These are phyloP conservation scores for Pleurotus djamor DNA, from an alignment of 768 basidiomycete species.

Conservation along the genomic window DNA sequence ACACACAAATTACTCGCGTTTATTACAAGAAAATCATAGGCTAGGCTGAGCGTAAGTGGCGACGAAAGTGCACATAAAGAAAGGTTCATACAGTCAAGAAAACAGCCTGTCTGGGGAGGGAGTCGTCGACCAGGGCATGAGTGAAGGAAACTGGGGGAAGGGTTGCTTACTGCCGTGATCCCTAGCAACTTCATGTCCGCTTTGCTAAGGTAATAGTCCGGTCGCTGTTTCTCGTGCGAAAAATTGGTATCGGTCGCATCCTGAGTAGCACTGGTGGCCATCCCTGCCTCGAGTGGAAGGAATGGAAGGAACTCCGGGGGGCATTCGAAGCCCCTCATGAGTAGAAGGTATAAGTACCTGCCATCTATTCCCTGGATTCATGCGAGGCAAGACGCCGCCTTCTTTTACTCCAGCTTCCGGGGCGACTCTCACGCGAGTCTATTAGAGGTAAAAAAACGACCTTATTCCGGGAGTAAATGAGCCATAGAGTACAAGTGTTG, in stretches of 20 bases:
- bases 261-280: background rate
- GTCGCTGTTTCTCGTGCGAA: slow-evolving; percentile 8
- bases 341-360: background rate
- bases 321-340: background rate
- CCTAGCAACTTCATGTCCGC: slow-evolving; percentile 60
- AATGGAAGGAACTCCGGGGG: background rate
- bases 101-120: slow-evolving; percentile 56
- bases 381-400: background rate
- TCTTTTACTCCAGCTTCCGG: background rate
- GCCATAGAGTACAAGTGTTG: too few relatives aligned
- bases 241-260: background rate
- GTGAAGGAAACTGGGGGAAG: background rate
- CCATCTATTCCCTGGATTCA: background rate
- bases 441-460: too few relatives aligned
- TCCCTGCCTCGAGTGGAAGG: background rate
- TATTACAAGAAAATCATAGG: slow-evolving; percentile 45
- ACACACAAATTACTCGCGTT: slow-evolving; percentile 37
- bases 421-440: too few relatives aligned
- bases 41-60: background rate
- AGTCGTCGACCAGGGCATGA: background rate
- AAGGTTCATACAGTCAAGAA: slow-evolving; percentile 55
- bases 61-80: background rate
- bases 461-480: too few relatives aligned
- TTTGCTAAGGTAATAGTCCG: slow-evolving; percentile 24
- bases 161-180: slow-evolving; percentile 51